Percentiles rank a stretch among this genome's conserved stretches.
Conservation (phyloP, 2,329 filamentous ascomycete species). For the Fusarium heterosporum region DNA sequence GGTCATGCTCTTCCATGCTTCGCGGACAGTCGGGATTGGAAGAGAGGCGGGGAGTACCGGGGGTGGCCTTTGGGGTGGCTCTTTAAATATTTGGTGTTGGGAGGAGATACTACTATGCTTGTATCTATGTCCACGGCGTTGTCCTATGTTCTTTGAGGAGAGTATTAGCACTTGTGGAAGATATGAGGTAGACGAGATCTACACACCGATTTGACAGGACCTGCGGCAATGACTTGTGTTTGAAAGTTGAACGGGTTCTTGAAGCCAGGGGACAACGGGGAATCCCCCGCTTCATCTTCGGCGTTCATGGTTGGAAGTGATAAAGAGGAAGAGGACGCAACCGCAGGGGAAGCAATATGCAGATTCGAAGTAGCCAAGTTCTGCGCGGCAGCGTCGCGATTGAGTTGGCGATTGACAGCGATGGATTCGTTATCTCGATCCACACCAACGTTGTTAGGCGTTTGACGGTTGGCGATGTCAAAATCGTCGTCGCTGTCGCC, state of each 20-base stretch:
- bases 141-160: conserved; percentile 78
- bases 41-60: conserved; percentile 91
- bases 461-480: conserved; percentile 6
- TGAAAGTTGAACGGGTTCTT: conserved; percentile 94
- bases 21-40: conserved; percentile 87
- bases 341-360: conserved; percentile 30
- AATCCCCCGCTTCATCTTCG: conserved; percentile 30
- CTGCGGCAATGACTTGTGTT: conserved; percentile 80
- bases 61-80: conserved; percentile 86
- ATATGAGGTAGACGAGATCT: not conserved
- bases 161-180: conserved; percentile 13
- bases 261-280: conserved; percentile 45
- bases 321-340: conserved; percentile 31
- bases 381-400: conserved; percentile 31
- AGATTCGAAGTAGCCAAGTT: conserved; percentile 37
- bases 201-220: conserved; percentile 80
- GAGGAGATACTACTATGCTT: conserved; percentile 93
- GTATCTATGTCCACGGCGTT: conserved; percentile 95
- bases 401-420: conserved; percentile 25
- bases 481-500: conserved; percentile 38
- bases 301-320: conserved; percentile 35
- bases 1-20: conserved; percentile 92
- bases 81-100: conserved; percentile 93
- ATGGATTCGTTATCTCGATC: conserved; percentile 20
- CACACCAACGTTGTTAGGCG: conserved; percentile 20